These are phyloP conservation scores for Beauveria medogensis DNA, from an alignment of 2,329 filamentous ascomycete species.

Conservation along the genomic window DNA sequence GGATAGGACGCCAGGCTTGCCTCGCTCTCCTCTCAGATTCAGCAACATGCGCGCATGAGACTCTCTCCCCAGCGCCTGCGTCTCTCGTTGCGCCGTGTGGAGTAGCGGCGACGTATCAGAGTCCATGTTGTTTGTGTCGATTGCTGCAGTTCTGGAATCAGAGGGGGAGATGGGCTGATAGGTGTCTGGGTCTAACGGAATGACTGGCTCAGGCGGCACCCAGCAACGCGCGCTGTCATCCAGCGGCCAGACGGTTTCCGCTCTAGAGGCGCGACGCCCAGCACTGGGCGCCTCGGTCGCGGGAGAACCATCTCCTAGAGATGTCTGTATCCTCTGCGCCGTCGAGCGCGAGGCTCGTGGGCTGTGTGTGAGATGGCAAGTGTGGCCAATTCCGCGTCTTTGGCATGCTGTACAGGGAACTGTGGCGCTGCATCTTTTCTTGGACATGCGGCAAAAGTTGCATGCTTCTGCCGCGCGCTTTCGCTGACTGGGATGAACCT, in stretches of 20 bases:
- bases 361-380: constrained; percentile 1
- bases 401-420: constrained; percentile 41
- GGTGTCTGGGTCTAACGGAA: background rate
- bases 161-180: constrained; percentile 13
- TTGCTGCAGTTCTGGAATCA: constrained; percentile 9
- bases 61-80: background rate
- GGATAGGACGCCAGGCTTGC: constrained; percentile 18
- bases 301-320: background rate
- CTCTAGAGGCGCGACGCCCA: background rate
- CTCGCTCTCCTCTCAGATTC: constrained; percentile 37
- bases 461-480: constrained; percentile 42
- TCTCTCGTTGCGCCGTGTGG: background rate
- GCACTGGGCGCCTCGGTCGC: background rate
- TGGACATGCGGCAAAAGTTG: constrained; percentile 37
- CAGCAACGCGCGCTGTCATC: background rate
- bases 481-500: constrained; percentile 39
- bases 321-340: background rate
- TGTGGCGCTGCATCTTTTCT: constrained; percentile 42
- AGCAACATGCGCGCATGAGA: constrained; percentile 30
- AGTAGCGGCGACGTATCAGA: background rate
- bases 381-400: constrained; percentile 29
- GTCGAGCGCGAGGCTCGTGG: background rate
- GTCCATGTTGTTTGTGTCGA: background rate
- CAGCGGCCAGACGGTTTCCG: background rate
- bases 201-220: background rate